Percentiles rank a stretch among this genome's conserved stretches.
These are phyloP conservation scores for Neopestalotiopsis clavispora DNA, from an alignment of 2,329 filamentous ascomycete species.

Conservation along the genomic window DNA sequence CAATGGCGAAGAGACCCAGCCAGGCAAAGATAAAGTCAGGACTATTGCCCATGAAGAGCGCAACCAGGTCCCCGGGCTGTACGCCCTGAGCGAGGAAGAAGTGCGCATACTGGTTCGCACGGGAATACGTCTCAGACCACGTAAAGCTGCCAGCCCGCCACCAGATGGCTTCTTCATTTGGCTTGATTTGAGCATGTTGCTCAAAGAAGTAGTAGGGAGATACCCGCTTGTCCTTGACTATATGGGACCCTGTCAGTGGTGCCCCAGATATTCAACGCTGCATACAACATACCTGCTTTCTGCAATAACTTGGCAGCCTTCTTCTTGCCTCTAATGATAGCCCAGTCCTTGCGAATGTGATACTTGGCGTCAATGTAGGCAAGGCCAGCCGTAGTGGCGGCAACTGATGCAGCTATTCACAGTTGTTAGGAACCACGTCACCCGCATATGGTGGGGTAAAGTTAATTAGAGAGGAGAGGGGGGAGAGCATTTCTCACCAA, in stretches of 20 bases:
- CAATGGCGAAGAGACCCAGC: conserved; percentile 68
- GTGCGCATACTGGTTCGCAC: conserved; percentile 64
- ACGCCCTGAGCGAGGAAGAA: conserved; percentile 66
- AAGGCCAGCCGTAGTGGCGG: conserved; percentile 41
- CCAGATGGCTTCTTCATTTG: conserved; percentile 68
- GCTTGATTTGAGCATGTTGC: conserved; percentile 54
- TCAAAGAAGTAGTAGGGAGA: conserved; percentile 73
- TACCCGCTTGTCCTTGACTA: conserved; percentile 54
- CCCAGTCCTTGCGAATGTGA: conserved; percentile 67
- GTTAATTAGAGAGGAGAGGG: too few species aligned
- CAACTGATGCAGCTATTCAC: conserved; percentile 33
- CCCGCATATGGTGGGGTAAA: neutral
- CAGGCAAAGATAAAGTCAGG: conserved; percentile 71
- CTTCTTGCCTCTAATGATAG: conserved; percentile 46
- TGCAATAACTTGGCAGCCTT: conserved; percentile 48
- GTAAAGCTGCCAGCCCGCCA: conserved; percentile 65
- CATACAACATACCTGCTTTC: conserved; percentile 48
- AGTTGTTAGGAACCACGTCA: neutral
- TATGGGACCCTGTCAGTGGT: neutral
- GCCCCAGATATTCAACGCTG: conserved; percentile 16
- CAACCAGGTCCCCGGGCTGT: conserved; percentile 63
- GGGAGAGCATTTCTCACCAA: neutral
- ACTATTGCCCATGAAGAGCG: conserved; percentile 70
- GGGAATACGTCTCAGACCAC: conserved; percentile 59
- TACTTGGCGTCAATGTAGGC: conserved; percentile 74